Percentiles rank a stretch among this genome's conserved stretches.
phyloP scores from a whole-genome alignment of 352 stramenopile genomes.

The Phytophthora agathidicida region DNA sequence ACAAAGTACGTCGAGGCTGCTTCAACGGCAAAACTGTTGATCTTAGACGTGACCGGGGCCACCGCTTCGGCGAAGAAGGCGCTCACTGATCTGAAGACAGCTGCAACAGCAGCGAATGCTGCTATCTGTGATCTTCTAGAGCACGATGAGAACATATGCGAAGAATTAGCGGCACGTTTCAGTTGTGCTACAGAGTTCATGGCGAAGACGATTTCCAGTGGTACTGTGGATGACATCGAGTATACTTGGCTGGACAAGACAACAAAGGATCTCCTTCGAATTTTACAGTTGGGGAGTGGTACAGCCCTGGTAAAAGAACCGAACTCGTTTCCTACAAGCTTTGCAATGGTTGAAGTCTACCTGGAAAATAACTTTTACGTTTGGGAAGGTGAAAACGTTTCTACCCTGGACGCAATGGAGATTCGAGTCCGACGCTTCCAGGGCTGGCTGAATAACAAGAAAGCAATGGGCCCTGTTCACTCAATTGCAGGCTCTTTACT shows the following conservation, averaged over 20 bases:
- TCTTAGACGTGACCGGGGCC: not conserved
- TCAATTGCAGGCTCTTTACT: conserved; percentile 15
- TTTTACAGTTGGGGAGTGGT: not conserved
- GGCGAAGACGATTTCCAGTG: not conserved
- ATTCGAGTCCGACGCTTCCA: conserved; percentile 5
- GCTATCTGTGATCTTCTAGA: not conserved
- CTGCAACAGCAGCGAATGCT: conserved; percentile 1
- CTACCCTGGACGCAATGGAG: conserved; percentile 9
- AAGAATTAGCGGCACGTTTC: not conserved
- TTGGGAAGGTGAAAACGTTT: conserved; percentile 1
- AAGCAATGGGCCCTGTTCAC: conserved; percentile 4
- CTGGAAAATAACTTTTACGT: not conserved
- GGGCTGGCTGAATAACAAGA: not conserved
- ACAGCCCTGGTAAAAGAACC: not conserved
- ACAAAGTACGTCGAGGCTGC: not conserved
- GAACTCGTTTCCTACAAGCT: not conserved
- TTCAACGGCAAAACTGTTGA: not conserved
- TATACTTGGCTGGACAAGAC: conserved; percentile 3
- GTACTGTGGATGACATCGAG: not conserved
- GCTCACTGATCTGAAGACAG: conserved; percentile 6
- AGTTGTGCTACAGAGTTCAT: not conserved
- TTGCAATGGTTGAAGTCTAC: not conserved
- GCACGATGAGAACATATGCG: not conserved
- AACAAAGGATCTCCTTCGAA: not conserved
- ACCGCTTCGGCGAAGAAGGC: not conserved